A percentile compares a stretch with the other conserved stretches of the same genome.
phyloP scores from a whole-genome alignment of 1,139 yeast genomes.

The Saccharomyces hybrid region DNA sequence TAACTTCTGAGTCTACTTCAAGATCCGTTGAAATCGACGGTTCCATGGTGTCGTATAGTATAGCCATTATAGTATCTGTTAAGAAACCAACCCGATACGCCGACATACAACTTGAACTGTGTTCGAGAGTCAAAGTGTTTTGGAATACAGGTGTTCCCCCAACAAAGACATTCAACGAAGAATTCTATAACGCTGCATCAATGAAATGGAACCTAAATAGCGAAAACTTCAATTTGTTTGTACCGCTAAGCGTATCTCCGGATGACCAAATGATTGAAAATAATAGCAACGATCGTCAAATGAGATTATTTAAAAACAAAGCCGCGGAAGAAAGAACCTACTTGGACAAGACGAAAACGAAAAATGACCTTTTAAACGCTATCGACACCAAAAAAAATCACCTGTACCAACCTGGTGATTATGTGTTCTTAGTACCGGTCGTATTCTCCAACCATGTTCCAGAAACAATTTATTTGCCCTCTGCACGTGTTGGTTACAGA shows the following conservation, averaged over 20 bases:
- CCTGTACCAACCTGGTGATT: conserved; percentile 53
- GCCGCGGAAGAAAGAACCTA: conserved; percentile 15
- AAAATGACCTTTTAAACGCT: conserved; percentile 10
- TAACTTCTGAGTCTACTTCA: not conserved
- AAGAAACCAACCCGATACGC: conserved; percentile 24
- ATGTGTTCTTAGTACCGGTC: conserved; percentile 68
- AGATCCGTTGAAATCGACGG: conserved; percentile 34
- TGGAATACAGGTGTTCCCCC: conserved; percentile 56
- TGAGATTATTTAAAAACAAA: conserved; percentile 14
- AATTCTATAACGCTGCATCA: conserved; percentile 43
- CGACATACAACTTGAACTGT: conserved; percentile 27
- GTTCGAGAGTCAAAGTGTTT: conserved; percentile 34
- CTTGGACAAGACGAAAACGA: conserved; percentile 16
- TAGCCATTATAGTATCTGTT: conserved; percentile 28
- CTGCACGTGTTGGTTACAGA: conserved; percentile 30
- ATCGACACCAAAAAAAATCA: conserved; percentile 10
- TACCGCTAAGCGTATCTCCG: conserved; percentile 29
- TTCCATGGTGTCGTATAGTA: conserved; percentile 39
- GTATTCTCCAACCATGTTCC: conserved; percentile 66
- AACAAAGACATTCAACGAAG: conserved; percentile 36
- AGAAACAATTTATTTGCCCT: conserved; percentile 55
- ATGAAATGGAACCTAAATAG: conserved; percentile 41
- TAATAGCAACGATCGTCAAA: conserved; percentile 8
- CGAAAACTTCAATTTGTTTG: conserved; percentile 42
- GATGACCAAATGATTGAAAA: conserved; percentile 23